These are phyloP conservation scores for Colletotrichum echinochloae DNA, from an alignment of 2,329 filamentous ascomycete species.

Conservation along the genomic window DNA sequence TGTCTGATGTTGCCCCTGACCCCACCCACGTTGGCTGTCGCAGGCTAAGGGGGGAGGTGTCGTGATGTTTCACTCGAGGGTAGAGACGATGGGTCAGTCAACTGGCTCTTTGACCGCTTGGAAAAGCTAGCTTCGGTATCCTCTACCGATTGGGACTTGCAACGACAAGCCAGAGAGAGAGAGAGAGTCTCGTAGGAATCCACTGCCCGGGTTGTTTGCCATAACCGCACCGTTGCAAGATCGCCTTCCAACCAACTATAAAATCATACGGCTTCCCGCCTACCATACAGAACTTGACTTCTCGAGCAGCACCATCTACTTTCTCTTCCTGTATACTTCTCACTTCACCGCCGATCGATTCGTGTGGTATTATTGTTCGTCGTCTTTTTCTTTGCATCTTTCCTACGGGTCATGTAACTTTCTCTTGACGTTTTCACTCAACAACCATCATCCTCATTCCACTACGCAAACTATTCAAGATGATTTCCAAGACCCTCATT, in stretches of 20 bases:
- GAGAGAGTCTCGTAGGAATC: no score
- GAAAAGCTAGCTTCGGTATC: not conserved
- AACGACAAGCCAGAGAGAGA: not conserved
- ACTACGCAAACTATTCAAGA: slow-evolving; percentile 15
- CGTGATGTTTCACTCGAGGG: slow-evolving; percentile 35
- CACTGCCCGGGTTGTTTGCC: not conserved
- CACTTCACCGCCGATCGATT: slow-evolving; percentile 35
- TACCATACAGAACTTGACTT: no score
- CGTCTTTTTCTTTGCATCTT: not conserved
- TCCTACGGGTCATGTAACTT: not conserved
- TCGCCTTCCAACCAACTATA: slow-evolving; percentile 6
- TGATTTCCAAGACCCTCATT: slow-evolving; percentile 42
- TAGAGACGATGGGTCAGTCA: slow-evolving; percentile 17
- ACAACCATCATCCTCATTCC: no score
- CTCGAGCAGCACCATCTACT: slow-evolving; percentile 9
- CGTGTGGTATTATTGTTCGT: slow-evolving; percentile 6
- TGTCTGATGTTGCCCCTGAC: not conserved
- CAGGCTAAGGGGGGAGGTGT: slow-evolving; percentile 10
- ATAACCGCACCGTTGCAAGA: not conserved
- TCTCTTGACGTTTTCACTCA: not conserved
- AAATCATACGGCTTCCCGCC: slow-evolving; percentile 4
- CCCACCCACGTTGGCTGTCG: slow-evolving; percentile 5
- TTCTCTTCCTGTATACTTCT: slow-evolving; percentile 2
- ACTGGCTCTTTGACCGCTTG: slow-evolving; percentile 4
- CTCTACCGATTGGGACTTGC: not conserved